Evolutionary conservation across 495 filamentous ascomycete species (phyloP).

Genomic region (Thermothielavioides terrestris): DNA sequence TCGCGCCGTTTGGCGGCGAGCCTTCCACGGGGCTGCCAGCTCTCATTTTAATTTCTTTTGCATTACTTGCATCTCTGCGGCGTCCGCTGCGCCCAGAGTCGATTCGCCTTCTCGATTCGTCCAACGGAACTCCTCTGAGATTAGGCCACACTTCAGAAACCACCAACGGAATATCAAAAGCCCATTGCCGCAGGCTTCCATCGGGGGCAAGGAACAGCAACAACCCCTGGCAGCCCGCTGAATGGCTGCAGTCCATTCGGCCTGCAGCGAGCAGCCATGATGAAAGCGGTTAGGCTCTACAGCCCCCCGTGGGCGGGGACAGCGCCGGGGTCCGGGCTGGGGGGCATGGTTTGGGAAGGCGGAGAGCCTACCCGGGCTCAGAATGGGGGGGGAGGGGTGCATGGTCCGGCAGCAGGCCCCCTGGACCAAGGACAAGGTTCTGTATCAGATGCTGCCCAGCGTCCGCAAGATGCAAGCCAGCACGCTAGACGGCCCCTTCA

Average conservation of each 20-base stretch:
- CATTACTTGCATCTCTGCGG: slow-evolving; percentile 6
- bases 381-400: slow-evolving; percentile 26
- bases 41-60: slow-evolving; percentile 9
- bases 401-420: slow-evolving; percentile 31
- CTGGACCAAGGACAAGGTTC: slow-evolving; percentile 29
- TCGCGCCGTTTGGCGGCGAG: slow-evolving; percentile 9
- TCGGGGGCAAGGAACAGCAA: background rate
- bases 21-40: slow-evolving; percentile 7
- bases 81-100: slow-evolving; percentile 10
- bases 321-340: background rate
- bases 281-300: slow-evolving; percentile 24
- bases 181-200: slow-evolving; percentile 3
- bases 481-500: slow-evolving; percentile 18
- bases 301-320: slow-evolving; percentile 12
- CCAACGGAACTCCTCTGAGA: slow-evolving; percentile 17
- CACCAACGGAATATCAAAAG: slow-evolving; percentile 8
- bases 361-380: slow-evolving; percentile 13
- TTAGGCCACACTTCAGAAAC: slow-evolving; percentile 27
- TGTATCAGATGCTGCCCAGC: slow-evolving; percentile 40
- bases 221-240: slow-evolving; percentile 2
- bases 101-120: slow-evolving; percentile 22
- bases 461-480: slow-evolving; percentile 18
- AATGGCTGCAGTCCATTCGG: slow-evolving; percentile 3
- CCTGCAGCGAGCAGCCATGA: slow-evolving; percentile 21
- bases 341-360: slow-evolving; percentile 3